phyloP scores from a whole-genome alignment of 1,284 basidiomycete species.

The Fistulinella cinereoalba region DNA sequence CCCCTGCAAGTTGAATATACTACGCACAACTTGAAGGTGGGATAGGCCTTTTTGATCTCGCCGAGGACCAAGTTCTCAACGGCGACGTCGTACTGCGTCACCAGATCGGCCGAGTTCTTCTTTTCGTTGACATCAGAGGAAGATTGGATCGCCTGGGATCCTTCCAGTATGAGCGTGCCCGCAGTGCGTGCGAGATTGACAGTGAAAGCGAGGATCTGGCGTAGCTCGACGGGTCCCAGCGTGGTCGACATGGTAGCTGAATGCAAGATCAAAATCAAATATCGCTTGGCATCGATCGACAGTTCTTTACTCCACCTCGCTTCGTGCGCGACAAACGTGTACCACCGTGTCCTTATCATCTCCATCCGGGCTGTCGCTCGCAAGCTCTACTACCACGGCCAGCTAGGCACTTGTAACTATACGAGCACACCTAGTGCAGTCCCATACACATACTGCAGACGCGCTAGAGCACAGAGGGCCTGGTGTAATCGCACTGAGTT shows the following conservation, averaged over 20 bases:
- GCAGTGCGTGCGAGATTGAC: constrained; percentile 68
- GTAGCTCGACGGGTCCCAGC: constrained; percentile 38
- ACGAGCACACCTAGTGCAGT: no score
- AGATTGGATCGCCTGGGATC: constrained; percentile 66
- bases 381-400: no score
- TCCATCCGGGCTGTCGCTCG: no score
- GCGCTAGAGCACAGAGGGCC: no score
- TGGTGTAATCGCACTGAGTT: no score
- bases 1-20: no score
- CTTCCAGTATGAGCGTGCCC: constrained; percentile 70
- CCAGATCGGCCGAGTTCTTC: constrained; percentile 89
- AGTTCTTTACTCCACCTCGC: not conserved
- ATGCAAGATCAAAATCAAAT: not conserved
- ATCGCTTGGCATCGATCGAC: not conserved
- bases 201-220: constrained; percentile 71
- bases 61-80: constrained; percentile 85
- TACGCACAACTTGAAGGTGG: constrained; percentile 79
- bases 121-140: constrained; percentile 71
- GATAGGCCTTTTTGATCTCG: constrained; percentile 68
- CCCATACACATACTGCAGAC: no score
- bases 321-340: not conserved
- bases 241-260: constrained; percentile 22
- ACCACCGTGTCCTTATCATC: no score
- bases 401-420: no score
- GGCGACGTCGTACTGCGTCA: constrained; percentile 95